Evolutionary conservation across 2,329 filamentous ascomycete species (phyloP).

Genomic region (Fusarium setosum): DNA sequence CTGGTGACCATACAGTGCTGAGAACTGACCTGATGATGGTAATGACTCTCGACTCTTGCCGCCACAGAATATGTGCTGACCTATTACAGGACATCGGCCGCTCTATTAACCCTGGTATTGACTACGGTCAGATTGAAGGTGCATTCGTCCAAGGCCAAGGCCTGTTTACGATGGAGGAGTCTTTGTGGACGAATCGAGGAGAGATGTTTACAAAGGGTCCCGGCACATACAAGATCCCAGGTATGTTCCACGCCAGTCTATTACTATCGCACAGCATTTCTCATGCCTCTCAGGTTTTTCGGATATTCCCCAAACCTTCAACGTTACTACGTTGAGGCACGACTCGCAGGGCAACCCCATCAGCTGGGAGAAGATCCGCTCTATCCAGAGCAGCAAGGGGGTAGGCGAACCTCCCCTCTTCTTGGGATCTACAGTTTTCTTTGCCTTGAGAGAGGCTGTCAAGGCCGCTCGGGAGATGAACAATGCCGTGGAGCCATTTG

Average conservation of each 20-base stretch:
- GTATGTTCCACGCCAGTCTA: not conserved
- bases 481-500: not conserved
- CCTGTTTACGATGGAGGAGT: not conserved
- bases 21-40: not conserved
- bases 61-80: not conserved
- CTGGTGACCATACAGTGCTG: not conserved
- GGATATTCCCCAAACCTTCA: not conserved
- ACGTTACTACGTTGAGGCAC: not conserved
- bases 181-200: not conserved
- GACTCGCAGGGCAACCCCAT: not conserved
- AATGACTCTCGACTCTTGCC: not conserved
- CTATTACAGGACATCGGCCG: not conserved
- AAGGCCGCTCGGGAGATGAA: conserved; percentile 16
- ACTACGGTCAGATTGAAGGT: not conserved
- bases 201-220: not conserved
- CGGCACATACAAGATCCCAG: not conserved
- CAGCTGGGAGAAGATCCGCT: not conserved
- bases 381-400: not conserved
- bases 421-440: conserved; percentile 5
- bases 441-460: conserved; percentile 9
- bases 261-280: no score
- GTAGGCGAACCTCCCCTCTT: not conserved
- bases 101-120: not conserved
- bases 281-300: not conserved
- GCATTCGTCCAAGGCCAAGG: not conserved